Evolutionary conservation across 2,329 filamentous ascomycete genomes (phyloP).

Genomic region (Alternaria brassicicola): DNA sequence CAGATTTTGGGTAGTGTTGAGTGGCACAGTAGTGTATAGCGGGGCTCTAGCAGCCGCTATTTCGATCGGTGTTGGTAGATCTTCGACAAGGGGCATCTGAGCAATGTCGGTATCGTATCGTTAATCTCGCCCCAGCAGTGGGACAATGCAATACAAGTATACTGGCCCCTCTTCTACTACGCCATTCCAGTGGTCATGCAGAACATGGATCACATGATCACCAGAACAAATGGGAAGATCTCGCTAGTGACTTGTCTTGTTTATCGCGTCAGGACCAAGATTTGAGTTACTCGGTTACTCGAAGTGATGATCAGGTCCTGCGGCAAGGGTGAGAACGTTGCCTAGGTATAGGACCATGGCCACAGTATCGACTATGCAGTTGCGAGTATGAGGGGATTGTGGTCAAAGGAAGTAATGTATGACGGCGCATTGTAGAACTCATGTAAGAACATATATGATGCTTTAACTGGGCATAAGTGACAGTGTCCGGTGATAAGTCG

Average conservation of each 20-base stretch:
- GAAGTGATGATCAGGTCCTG: slow-evolving; percentile 13
- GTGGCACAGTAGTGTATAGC: neutral
- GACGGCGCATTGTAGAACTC: neutral
- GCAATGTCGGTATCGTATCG: too few relatives aligned
- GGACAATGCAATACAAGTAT: neutral
- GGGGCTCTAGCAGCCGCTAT: too few relatives aligned
- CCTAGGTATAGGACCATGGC: slow-evolving; percentile 15
- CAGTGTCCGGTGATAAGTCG: neutral
- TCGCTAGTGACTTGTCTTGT: too few relatives aligned
- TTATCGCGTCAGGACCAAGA: too few relatives aligned
- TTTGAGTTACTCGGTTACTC: too few relatives aligned
- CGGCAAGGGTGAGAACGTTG: slow-evolving; percentile 24
- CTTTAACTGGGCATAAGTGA: neutral
- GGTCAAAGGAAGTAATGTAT: neutral
- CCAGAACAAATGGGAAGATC: too few relatives aligned
- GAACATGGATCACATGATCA: too few relatives aligned
- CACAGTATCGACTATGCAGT: neutral
- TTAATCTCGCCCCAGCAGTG: neutral
- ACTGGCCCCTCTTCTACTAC: too few relatives aligned
- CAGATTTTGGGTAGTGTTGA: neutral
- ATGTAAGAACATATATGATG: neutral
- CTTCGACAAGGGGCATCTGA: too few relatives aligned
- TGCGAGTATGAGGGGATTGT: neutral
- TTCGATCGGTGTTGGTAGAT: too few relatives aligned
- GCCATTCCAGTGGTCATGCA: too few relatives aligned